Evolutionary conservation across 768 basidiomycete species (phyloP).

Genomic region (Obba rivulosa): DNA sequence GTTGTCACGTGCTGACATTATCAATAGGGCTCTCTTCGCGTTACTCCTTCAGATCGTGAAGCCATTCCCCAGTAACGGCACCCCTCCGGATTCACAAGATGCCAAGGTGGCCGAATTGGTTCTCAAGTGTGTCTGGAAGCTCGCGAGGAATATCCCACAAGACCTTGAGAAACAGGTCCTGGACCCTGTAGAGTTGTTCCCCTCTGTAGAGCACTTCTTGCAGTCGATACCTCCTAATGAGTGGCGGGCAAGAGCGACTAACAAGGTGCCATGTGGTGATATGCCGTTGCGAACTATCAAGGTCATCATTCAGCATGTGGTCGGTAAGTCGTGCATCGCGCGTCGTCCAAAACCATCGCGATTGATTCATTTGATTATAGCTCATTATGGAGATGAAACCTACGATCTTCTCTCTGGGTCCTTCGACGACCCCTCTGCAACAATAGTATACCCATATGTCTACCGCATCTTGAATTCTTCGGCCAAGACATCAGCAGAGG

Average conservation of each 20-base stretch:
- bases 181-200: slow-evolving; percentile 85
- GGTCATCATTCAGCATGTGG: slow-evolving; percentile 95
- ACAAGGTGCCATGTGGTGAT: slow-evolving; percentile 91
- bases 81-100: slow-evolving; percentile 70
- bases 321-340: slow-evolving; percentile 56
- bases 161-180: slow-evolving; percentile 77
- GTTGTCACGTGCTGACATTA: slow-evolving; percentile 2
- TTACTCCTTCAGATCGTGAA: slow-evolving; percentile 79
- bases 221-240: slow-evolving; percentile 93
- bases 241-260: slow-evolving; percentile 88
- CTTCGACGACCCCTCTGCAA: slow-evolving; percentile 96
- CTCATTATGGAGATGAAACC: slow-evolving; percentile 81
- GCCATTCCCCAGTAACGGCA: slow-evolving; percentile 74
- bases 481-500: slow-evolving; percentile 39
- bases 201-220: slow-evolving; percentile 90
- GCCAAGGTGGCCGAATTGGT: slow-evolving; percentile 90
- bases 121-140: slow-evolving; percentile 96
- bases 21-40: slow-evolving; percentile 64
- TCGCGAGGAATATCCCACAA: slow-evolving; percentile 90
- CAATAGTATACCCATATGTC: slow-evolving; percentile 93
- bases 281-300: slow-evolving; percentile 98
- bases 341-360: neutral
- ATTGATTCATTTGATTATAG: slow-evolving; percentile 32
- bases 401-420: slow-evolving; percentile 87
- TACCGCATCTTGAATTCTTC: slow-evolving; percentile 83